phyloP scores from a whole-genome alignment of 306 rosid species.

The Alnus glutinosa region DNA sequence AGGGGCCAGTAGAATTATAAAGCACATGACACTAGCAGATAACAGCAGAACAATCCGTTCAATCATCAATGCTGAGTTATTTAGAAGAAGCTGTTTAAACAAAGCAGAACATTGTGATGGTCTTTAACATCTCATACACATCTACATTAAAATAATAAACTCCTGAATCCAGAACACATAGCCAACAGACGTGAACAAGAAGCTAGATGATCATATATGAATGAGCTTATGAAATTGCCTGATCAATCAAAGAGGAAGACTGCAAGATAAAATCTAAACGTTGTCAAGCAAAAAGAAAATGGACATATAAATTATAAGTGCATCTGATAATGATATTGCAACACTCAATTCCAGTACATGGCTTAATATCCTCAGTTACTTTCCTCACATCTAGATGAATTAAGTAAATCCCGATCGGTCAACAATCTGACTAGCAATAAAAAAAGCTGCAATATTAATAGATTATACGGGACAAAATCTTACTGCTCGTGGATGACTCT shows the following conservation, averaged over 20 bases:
- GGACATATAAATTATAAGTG: not conserved
- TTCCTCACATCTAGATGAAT: not conserved
- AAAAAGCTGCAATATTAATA: constrained; percentile 1
- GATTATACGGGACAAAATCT: constrained; percentile 30
- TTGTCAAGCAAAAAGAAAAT: not conserved
- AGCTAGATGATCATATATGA: not conserved
- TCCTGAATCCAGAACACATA: not conserved
- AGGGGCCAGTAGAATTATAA: not conserved
- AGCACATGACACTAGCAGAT: not conserved
- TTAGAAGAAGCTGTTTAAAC: not conserved
- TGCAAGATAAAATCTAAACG: not conserved
- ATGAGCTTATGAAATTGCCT: not conserved
- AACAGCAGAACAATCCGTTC: not conserved
- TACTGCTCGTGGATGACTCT: constrained; percentile 70
- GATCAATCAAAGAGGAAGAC: not conserved
- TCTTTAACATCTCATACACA: not conserved
- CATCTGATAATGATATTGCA: not conserved
- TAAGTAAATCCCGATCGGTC: not conserved
- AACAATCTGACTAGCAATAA: not conserved
- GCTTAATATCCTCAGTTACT: not conserved
- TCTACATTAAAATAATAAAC: not conserved
- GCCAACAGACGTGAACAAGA: not conserved
- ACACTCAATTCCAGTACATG: not conserved
- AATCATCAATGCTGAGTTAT: not conserved
- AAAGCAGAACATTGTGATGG: not conserved